Evolutionary conservation across 208 protist species (phyloP).

Genomic region (Leishmania mexicana): DNA sequence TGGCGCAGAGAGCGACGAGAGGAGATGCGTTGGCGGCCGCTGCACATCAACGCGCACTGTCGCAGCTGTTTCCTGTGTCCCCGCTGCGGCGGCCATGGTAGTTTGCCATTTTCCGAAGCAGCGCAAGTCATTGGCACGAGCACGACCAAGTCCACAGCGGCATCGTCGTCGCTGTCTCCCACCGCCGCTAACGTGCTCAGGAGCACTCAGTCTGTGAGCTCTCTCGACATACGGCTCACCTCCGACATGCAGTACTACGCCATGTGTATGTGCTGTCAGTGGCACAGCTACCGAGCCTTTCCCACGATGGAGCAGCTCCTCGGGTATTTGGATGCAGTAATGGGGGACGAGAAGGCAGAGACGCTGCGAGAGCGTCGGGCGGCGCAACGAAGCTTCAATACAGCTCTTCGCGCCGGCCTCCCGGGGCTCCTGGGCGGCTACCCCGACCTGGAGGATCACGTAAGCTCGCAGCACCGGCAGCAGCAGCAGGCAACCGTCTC

Average conservation of each 20-base stretch:
- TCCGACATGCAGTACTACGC: slow-evolving; percentile 42
- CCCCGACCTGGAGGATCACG: background rate
- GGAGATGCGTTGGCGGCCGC: slow-evolving; percentile 24
- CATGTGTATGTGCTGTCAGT: slow-evolving; percentile 57
- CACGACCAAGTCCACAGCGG: background rate
- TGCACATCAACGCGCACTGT: slow-evolving; percentile 32
- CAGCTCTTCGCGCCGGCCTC: slow-evolving; percentile 12
- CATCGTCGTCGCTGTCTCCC: background rate
- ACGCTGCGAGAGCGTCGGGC: slow-evolving; percentile 33
- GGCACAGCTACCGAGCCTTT: slow-evolving; percentile 43
- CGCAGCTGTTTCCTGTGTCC: slow-evolving; percentile 57
- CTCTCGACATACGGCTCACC: slow-evolving; percentile 32
- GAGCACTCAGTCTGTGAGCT: slow-evolving; percentile 9
- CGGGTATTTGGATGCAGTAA: slow-evolving; percentile 27
- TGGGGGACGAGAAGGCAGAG: slow-evolving; percentile 19
- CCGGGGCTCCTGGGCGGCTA: background rate
- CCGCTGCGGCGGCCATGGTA: slow-evolving; percentile 41
- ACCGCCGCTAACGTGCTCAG: background rate
- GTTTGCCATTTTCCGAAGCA: background rate
- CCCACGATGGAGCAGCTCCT: slow-evolving; percentile 31
- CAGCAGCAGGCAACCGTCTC: slow-evolving; percentile 10
- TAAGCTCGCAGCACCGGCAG: no score
- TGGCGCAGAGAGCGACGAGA: slow-evolving; percentile 21
- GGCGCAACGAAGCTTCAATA: slow-evolving; percentile 28
- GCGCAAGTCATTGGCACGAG: background rate